A percentile compares a stretch with the other conserved stretches of the same genome.
These are phyloP conservation scores for Boletus tylopilopsis DNA, from an alignment of 768 basidiomycete species.

Conservation along the genomic window DNA sequence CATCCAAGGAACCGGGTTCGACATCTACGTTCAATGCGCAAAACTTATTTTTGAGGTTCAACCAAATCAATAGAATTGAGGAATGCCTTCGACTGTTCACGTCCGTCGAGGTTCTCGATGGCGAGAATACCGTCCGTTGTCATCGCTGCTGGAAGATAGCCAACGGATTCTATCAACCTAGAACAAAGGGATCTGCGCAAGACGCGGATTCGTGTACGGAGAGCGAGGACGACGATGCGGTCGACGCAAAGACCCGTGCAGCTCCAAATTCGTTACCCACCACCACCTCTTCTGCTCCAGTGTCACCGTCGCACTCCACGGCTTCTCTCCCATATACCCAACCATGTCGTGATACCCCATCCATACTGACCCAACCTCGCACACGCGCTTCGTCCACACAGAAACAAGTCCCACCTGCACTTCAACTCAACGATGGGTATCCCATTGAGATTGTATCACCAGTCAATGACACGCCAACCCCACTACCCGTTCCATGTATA, in stretches of 20 bases:
- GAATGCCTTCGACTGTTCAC: conserved; percentile 88
- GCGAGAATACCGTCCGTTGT: conserved; percentile 94
- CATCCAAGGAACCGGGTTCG: conserved; percentile 28
- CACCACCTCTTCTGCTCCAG: conserved; percentile 5
- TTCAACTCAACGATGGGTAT: conserved; percentile 25
- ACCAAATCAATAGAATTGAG: conserved; percentile 37
- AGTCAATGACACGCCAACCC: conserved; percentile 23
- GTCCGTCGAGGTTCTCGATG: conserved; percentile 87
- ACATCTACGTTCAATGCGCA: conserved; percentile 17
- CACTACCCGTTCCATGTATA: conserved; percentile 51
- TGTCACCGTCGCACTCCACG: conserved; percentile 30
- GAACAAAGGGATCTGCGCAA: conserved; percentile 15
- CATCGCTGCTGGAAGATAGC: conserved; percentile 91
- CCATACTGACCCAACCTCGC: conserved; percentile 8
- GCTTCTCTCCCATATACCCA: conserved; percentile 38
- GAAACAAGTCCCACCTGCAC: conserved; percentile 26
- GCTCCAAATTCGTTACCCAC: conserved; percentile 25
- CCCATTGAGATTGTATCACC: conserved; percentile 19
- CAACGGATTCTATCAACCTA: conserved; percentile 54
- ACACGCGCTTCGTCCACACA: conserved; percentile 8
- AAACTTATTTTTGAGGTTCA: conserved; percentile 27
- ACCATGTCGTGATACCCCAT: conserved; percentile 23
- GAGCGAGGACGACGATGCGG: conserved; percentile 32
- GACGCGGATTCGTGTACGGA: conserved; percentile 30
- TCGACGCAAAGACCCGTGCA: conserved; percentile 9